Conservation (phyloP, 2,329 filamentous ascomycete genomes). For the Penicillium psychrosexuale region DNA sequence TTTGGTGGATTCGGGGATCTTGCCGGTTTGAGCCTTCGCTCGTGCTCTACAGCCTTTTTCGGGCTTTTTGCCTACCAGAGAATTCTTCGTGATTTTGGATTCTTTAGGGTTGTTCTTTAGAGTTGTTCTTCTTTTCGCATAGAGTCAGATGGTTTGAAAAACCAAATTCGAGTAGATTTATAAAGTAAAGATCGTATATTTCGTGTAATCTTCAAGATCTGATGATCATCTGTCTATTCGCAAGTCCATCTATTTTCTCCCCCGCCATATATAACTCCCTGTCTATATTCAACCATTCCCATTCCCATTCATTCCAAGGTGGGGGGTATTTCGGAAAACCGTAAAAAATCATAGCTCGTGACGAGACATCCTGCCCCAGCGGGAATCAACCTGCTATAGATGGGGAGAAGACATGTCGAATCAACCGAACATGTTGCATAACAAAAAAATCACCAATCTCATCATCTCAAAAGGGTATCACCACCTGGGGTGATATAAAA, state of each 20-base stretch:
- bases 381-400: conserved; percentile 1
- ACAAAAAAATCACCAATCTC: conserved; percentile 8
- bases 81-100: background rate
- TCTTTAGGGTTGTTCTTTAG: background rate
- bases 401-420: conserved; percentile 8
- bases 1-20: background rate
- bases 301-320: background rate
- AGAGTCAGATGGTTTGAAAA: background rate
- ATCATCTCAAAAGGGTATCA: background rate
- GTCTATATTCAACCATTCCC: background rate
- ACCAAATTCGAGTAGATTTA: no score
- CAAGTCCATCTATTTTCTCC: background rate
- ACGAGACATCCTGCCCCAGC: conserved; percentile 7
- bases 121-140: no score
- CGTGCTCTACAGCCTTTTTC: background rate
- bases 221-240: conserved; percentile 8
- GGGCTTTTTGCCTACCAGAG: background rate
- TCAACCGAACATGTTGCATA: conserved; percentile 10
- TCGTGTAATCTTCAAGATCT: conserved; percentile 2
- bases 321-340: conserved; percentile 2
- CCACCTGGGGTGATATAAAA: background rate
- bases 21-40: background rate
- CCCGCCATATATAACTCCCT: background rate
- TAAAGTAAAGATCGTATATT: conserved; percentile 4
- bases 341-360: conserved; percentile 11